Conservation (phyloP, 768 basidiomycete species). For the Ramaria rubella region DNA sequence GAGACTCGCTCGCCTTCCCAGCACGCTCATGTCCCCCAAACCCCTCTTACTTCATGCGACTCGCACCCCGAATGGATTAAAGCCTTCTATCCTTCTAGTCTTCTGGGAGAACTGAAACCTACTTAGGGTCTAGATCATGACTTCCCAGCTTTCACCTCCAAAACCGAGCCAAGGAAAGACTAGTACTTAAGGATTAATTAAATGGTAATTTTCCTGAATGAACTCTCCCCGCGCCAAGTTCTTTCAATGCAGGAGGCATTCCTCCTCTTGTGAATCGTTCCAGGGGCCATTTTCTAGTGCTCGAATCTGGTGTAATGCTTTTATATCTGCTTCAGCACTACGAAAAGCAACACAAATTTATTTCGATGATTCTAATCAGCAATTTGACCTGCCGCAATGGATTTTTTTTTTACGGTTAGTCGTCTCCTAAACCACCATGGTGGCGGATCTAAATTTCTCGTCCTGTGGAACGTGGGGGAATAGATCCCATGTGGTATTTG, state of each 20-base stretch:
- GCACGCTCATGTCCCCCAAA: slow-evolving; percentile 2
- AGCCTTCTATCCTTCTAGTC: slow-evolving; percentile 44
- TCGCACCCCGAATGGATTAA: slow-evolving; percentile 55
- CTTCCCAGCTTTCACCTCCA: slow-evolving; percentile 46
- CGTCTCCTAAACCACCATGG: neutral
- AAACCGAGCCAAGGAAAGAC: slow-evolving; percentile 71
- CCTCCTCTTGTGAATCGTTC: slow-evolving; percentile 58
- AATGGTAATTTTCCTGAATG: slow-evolving; percentile 36
- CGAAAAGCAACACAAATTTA: slow-evolving; percentile 33
- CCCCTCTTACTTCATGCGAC: slow-evolving; percentile 37
- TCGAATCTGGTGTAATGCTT: slow-evolving; percentile 30
- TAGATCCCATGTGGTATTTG: slow-evolving; percentile 92
- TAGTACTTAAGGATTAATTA: slow-evolving; percentile 72
- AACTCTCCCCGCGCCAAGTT: neutral
- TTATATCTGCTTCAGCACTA: slow-evolving; percentile 30
- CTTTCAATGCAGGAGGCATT: slow-evolving; percentile 53
- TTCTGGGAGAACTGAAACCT: slow-evolving; percentile 58
- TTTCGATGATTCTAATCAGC: slow-evolving; percentile 23
- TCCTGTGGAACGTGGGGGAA: slow-evolving; percentile 56
- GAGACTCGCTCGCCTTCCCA: neutral
- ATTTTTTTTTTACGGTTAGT: slow-evolving; percentile 31
- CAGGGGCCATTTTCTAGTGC: slow-evolving; percentile 27
- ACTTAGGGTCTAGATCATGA: slow-evolving; percentile 50
- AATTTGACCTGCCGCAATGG: slow-evolving; percentile 30
- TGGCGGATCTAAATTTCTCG: neutral